Conservation (phyloP, 345 rosid genomes). For the Microthlaspi erraticum region DNA sequence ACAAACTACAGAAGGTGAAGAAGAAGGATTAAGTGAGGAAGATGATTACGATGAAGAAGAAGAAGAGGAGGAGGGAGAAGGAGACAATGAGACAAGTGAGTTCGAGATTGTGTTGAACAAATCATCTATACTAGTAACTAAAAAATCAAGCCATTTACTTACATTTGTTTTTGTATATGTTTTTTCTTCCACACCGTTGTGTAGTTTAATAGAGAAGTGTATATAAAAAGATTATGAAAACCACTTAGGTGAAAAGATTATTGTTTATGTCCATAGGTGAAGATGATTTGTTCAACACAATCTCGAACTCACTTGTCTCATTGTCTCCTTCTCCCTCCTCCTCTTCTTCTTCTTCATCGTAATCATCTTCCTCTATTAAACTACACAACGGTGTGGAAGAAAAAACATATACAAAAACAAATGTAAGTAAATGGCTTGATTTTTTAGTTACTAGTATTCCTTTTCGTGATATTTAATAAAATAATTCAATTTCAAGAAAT, state of each 20-base stretch:
- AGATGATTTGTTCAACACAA: conserved; percentile 61
- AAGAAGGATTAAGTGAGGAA: conserved; percentile 50
- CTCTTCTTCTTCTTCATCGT: conserved; percentile 47
- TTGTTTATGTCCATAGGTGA: conserved; percentile 45
- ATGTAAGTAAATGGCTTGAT: conserved; percentile 33
- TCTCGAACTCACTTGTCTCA: conserved; percentile 61
- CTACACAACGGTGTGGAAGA: conserved; percentile 13
- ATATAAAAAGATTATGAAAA: conserved; percentile 25
- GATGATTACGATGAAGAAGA: conserved; percentile 49
- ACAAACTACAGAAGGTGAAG: conserved; percentile 43
- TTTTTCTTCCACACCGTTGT: conserved; percentile 14
- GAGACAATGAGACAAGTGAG: conserved; percentile 56
- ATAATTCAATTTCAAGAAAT: not conserved
- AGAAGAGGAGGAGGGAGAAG: conserved; percentile 46
- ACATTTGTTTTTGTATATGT: conserved; percentile 39
- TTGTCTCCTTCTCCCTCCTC: conserved; percentile 52
- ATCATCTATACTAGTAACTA: conserved; percentile 43
- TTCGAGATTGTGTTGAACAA: conserved; percentile 66
- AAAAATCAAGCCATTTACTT: conserved; percentile 31
- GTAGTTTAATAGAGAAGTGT: conserved; percentile 19
- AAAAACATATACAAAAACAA: conserved; percentile 35
- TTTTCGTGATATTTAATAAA: conserved; percentile 12
- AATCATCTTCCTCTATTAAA: conserved; percentile 47
- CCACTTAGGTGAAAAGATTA: conserved; percentile 41
- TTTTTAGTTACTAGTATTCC: conserved; percentile 31